A percentile compares a stretch with the other conserved stretches of the same genome.
These are phyloP conservation scores for Hordeum vulgare DNA, from an alignment of 176 grass and related monocot species.

Conservation along the genomic window DNA sequence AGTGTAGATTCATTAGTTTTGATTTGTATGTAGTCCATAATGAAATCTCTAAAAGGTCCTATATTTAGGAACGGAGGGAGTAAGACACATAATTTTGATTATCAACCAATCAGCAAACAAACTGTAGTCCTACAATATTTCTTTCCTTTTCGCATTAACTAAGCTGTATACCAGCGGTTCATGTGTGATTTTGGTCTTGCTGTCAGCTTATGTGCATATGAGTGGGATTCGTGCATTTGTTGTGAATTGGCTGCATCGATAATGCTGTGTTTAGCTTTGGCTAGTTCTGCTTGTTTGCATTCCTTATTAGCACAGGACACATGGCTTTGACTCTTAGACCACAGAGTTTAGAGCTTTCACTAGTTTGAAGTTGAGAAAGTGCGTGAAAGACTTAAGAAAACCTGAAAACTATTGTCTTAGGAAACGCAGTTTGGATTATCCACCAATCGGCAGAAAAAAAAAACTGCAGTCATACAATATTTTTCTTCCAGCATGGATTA, in stretches of 20 bases:
- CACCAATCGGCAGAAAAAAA: not conserved
- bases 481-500: not conserved
- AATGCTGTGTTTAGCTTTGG: slow-evolving; percentile 28
- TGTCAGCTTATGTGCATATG: slow-evolving; percentile 15
- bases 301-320: not conserved
- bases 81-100: not conserved
- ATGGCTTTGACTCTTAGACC: slow-evolving; percentile 26
- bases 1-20: too few species aligned
- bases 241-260: slow-evolving; percentile 3
- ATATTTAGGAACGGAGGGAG: too few species aligned
- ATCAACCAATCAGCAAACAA: not conserved
- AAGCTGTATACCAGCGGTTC: not conserved
- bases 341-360: not conserved
- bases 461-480: not conserved
- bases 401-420: not conserved
- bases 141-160: not conserved
- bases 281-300: not conserved
- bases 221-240: slow-evolving; percentile 16
- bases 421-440: not conserved
- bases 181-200: not conserved
- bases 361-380: not conserved
- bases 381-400: not conserved
- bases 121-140: not conserved
- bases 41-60: too few species aligned
- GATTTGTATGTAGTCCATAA: too few species aligned